Evolutionary conservation across 768 basidiomycete species (phyloP).

Genomic region (Plicaturopsis crispa): DNA sequence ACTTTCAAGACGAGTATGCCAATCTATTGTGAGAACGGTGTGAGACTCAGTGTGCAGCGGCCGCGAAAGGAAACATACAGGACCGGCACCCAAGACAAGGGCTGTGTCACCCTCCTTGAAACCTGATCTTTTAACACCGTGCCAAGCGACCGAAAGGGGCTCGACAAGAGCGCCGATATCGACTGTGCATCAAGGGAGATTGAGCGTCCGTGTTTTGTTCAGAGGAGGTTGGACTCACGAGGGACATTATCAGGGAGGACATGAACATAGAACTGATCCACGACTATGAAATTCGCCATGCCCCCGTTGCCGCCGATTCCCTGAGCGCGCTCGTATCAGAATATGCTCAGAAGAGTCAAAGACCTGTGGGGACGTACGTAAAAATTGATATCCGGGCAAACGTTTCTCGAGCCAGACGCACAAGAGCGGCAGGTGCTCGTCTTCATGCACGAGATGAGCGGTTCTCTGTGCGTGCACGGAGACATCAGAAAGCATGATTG

Average conservation of each 20-base stretch:
- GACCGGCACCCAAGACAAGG: conserved; percentile 37
- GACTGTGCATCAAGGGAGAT: conserved; percentile 19
- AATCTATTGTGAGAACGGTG: conserved; percentile 19
- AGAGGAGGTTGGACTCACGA: conserved; percentile 18
- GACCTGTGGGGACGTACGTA: conserved; percentile 20
- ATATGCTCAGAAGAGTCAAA: conserved; percentile 1
- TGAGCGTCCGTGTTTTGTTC: not conserved
- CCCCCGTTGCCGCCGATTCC: conserved; percentile 36
- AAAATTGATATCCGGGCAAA: conserved; percentile 25
- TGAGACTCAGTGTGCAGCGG: not conserved
- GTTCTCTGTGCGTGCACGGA: conserved; percentile 27
- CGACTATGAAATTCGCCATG: conserved; percentile 32
- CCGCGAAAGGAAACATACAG: conserved; percentile 20
- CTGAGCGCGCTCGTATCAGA: conserved; percentile 13
- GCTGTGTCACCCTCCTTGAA: conserved; percentile 29
- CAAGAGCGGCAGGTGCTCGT: conserved; percentile 24
- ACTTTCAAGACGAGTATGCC: conserved; percentile 31
- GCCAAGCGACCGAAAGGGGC: conserved; percentile 38
- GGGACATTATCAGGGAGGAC: conserved; percentile 28
- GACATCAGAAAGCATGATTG: not conserved
- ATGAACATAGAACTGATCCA: conserved; percentile 28
- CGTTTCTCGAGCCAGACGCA: conserved; percentile 21
- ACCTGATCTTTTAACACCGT: conserved; percentile 33
- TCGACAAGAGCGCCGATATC: conserved; percentile 41
- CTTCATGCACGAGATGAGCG: conserved; percentile 32